Base-by-base conservation (phyloP, 345 rosid species). In the Draba incana region DNA sequence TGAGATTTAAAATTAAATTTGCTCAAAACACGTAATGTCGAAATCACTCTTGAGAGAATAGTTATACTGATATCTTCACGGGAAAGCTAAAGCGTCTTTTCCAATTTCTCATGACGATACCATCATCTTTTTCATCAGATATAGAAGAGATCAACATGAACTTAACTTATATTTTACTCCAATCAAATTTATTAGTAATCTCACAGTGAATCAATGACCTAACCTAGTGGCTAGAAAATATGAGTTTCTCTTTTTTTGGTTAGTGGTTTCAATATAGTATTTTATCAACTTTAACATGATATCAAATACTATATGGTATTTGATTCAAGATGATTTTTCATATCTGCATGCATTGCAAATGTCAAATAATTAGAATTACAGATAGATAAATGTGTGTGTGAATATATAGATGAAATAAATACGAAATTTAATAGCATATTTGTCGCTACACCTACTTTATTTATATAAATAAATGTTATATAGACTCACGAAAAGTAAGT, bases 401-500 rank as follows among this genome's bases (percentile, higher is more conserved):
- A 16, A 1, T 68, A 25, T 23, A 64, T 47, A 24, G 25, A 39
- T 65, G 56, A 49, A 50, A 56, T 57, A 48, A 57, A 72, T 57
- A 57, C 38, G 6, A 57, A 57, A 57, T 27, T 71, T 4, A 63
- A 54, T 63, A 45, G 43, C 58, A 72, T 39, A 38, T 55, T 64
- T 72, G 23, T 30, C 12, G 58, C 47, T 72, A 33, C 76, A 63
- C 64, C 76, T 64, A 54, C 31, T 31, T 23, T 52, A 45, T 12
- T 60, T 23, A 12, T 3, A 46, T 15, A 24, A 10, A 62, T 33
- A 28, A 45, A 24, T 53, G 63, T 35, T 45, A 52, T n/a, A n/a
- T 69, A 52, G 64, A 37, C 42, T 55, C 64, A 16, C 49, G 64
- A 72, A 64, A 64, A 72, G 70, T 57, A 64, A 64, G 44, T 64